These are phyloP conservation scores for Colletotrichum tropicicola DNA, from an alignment of 2,329 filamentous ascomycete species.

Conservation along the genomic window DNA sequence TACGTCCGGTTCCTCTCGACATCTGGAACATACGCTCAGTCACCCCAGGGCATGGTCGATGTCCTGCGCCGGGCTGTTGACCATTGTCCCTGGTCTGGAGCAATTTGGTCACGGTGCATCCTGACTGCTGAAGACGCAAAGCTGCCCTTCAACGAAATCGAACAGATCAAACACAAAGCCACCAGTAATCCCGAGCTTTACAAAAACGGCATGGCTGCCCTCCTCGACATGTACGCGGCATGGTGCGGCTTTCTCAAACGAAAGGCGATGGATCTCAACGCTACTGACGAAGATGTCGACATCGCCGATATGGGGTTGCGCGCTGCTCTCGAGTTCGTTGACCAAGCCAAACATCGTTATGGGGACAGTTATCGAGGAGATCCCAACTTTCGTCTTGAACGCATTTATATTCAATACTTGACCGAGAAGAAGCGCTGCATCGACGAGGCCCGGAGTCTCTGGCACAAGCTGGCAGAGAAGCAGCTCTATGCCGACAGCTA, in stretches of 20 bases:
- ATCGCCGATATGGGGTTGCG: conserved; percentile 90
- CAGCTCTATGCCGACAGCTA: conserved; percentile 78
- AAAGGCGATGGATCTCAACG: conserved; percentile 77
- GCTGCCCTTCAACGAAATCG: conserved; percentile 81
- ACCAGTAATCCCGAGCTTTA: conserved; percentile 88
- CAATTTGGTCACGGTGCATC: conserved; percentile 90
- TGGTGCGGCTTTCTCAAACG: conserved; percentile 96
- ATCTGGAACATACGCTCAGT: conserved; percentile 45
- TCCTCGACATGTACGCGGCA: conserved; percentile 89
- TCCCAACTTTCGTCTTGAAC: conserved; percentile 86
- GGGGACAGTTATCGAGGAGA: conserved; percentile 84
- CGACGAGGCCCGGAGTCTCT: conserved; percentile 80
- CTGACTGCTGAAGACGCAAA: conserved; percentile 83
- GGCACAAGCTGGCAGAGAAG: conserved; percentile 74
- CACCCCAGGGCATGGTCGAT: conserved; percentile 65
- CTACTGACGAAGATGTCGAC: conserved; percentile 84
- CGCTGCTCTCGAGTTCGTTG: conserved; percentile 86
- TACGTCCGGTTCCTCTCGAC: conserved; percentile 79
- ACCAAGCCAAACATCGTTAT: conserved; percentile 79
- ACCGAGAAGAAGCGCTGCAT: conserved; percentile 84
- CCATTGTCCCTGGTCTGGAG: conserved; percentile 93
- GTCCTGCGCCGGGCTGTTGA: conserved; percentile 83
- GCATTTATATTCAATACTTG: conserved; percentile 91
- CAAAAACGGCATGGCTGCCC: conserved; percentile 84
- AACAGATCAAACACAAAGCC: conserved; percentile 90